A percentile compares a stretch with the other conserved stretches of the same genome.
Conservation (phyloP, 768 basidiomycete genomes). For the Rhodotorula toruloides region DNA sequence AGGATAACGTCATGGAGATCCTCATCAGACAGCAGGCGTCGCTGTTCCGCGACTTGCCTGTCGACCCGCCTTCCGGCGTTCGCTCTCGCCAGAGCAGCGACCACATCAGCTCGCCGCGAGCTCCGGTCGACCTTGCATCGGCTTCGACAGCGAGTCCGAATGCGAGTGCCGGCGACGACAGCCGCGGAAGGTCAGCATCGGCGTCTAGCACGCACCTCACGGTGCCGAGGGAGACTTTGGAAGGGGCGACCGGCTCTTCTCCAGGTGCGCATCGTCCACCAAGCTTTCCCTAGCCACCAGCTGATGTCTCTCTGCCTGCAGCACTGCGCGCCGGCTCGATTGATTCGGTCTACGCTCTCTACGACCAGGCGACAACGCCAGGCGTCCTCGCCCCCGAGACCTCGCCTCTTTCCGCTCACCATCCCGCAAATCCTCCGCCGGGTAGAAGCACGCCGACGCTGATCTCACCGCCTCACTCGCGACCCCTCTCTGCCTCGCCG, state of each 20-base stretch:
- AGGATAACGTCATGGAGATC: slow-evolving; percentile 33
- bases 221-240: background rate
- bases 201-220: too few species aligned
- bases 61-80: slow-evolving; percentile 6
- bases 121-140: background rate
- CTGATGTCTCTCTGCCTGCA: background rate
- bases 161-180: too few species aligned
- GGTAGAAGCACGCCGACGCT: background rate
- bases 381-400: slow-evolving; percentile 7
- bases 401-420: background rate
- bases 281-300: background rate
- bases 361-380: slow-evolving; percentile 3
- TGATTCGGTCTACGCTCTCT: slow-evolving; percentile 24
- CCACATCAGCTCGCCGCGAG: background rate
- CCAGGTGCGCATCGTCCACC: background rate
- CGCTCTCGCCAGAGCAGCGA: background rate
- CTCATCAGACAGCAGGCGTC: slow-evolving; percentile 18
- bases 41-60: slow-evolving; percentile 23
- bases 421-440: background rate
- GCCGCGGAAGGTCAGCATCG: too few species aligned
- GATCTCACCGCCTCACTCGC: background rate
- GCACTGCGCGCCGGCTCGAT: slow-evolving; percentile 7
- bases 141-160: too few species aligned
- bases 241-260: background rate
- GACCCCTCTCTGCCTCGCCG: background rate